Percentiles rank a stretch among this genome's conserved stretches.
These are phyloP conservation scores for Candida coleopterorum DNA, from an alignment of 805 yeast species.

Conservation along the genomic window DNA sequence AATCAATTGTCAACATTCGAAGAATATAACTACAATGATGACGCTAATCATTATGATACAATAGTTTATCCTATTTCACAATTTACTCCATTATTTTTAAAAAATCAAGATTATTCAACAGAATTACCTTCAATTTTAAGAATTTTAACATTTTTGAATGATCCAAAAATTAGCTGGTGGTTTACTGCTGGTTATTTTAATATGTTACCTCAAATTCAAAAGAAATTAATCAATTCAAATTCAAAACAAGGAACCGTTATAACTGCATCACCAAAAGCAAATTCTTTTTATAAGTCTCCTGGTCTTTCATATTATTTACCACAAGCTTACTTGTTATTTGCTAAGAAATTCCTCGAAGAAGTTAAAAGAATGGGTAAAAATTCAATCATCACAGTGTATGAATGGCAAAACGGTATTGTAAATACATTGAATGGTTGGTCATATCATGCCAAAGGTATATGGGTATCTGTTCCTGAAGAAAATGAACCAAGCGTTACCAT, in stretches of 20 bases:
- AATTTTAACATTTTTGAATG: slow-evolving; percentile 52
- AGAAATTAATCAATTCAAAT: slow-evolving; percentile 49
- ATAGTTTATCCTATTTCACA: slow-evolving; percentile 88
- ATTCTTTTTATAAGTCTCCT: slow-evolving; percentile 81
- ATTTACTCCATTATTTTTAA: slow-evolving; percentile 71
- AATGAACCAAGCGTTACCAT: slow-evolving; percentile 66
- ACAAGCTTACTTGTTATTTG: slow-evolving; percentile 75
- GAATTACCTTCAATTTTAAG: slow-evolving; percentile 70
- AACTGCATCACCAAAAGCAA: slow-evolving; percentile 91
- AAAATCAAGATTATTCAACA: slow-evolving; percentile 61
- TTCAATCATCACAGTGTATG: slow-evolving; percentile 52
- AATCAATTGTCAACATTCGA: slow-evolving; percentile 27
- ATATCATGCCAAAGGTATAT: slow-evolving; percentile 94
- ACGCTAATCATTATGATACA: slow-evolving; percentile 44
- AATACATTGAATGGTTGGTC: slow-evolving; percentile 89
- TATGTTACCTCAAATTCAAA: slow-evolving; percentile 70
- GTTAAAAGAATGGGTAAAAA: slow-evolving; percentile 40
- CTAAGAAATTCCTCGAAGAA: slow-evolving; percentile 59
- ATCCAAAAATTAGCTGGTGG: slow-evolving; percentile 63
- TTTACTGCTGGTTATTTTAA: slow-evolving; percentile 97
- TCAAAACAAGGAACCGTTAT: slow-evolving; percentile 63
- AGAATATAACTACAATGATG: slow-evolving; percentile 23
- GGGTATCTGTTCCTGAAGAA: slow-evolving; percentile 65
- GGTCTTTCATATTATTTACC: slow-evolving; percentile 84
- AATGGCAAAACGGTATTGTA: slow-evolving; percentile 86